A percentile compares a stretch with the other conserved stretches of the same genome.
Evolutionary conservation across 2,329 filamentous ascomycete species (phyloP).

Genomic region (Penicillium aurantiogriseum): DNA sequence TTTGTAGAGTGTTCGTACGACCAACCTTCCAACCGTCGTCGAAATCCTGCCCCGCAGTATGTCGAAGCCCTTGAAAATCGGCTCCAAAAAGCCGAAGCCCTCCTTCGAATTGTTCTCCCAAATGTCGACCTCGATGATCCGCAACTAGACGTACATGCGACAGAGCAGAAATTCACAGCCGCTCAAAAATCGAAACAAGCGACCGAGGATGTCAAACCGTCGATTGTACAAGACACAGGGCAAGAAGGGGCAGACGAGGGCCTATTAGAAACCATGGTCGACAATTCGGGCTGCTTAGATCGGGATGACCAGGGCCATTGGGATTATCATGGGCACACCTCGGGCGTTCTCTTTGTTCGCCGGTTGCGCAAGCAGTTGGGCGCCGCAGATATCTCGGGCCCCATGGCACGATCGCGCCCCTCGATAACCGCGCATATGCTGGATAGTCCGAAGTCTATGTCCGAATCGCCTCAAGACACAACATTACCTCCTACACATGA

Average conservation of each 20-base stretch:
- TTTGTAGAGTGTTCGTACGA: slow-evolving; percentile 85
- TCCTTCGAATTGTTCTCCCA: slow-evolving; percentile 76
- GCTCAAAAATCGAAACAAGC: slow-evolving; percentile 37
- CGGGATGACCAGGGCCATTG: slow-evolving; percentile 87
- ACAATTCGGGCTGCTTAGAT: slow-evolving; percentile 85
- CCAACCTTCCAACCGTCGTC: slow-evolving; percentile 85
- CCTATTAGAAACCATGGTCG: slow-evolving; percentile 89
- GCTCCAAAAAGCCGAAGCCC: slow-evolving; percentile 75
- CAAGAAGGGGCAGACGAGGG: slow-evolving; percentile 60
- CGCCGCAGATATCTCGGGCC: slow-evolving; percentile 59
- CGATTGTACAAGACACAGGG: slow-evolving; percentile 27
- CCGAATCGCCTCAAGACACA: slow-evolving; percentile 63
- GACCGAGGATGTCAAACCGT: slow-evolving; percentile 16
- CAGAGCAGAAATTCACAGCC: slow-evolving; percentile 61
- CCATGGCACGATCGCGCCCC: slow-evolving; percentile 47
- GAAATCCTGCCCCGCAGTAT: slow-evolving; percentile 89
- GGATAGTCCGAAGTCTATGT: slow-evolving; percentile 66
- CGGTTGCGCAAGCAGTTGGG: slow-evolving; percentile 87
- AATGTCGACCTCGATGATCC: slow-evolving; percentile 83
- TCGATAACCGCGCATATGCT: slow-evolving; percentile 55
- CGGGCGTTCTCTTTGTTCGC: slow-evolving; percentile 82
- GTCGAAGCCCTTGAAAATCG: slow-evolving; percentile 84
- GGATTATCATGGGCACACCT: slow-evolving; percentile 94
- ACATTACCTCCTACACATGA: slow-evolving; percentile 58
- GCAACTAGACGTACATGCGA: slow-evolving; percentile 71